Evolutionary conservation across 306 rosid species (phyloP), one percentile per base, ranked within the genome.

Genomic region (Nissolia schottii): DNA sequence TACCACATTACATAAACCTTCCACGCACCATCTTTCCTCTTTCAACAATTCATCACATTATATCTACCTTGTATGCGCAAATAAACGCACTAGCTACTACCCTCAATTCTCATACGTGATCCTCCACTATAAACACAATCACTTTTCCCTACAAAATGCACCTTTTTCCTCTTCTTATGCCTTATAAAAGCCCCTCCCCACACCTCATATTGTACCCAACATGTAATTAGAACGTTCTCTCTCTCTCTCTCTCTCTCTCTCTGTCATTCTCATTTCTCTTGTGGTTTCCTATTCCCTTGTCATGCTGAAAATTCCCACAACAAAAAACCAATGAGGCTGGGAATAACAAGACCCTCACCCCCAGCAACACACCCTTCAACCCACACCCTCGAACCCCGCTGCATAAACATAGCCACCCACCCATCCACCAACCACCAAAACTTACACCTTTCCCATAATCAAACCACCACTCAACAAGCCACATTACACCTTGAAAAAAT

Each of bases 251-350:
- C 20, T 20, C 14, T 73, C 27, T 46, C 57, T 24, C 6, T n/a
- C n/a, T n/a, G n/a, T n/a, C n/a, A n/a, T n/a, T n/a, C n/a, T n/a
- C n/a, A n/a, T n/a, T n/a, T n/a, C n/a, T n/a, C n/a, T n/a, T n/a
- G n/a, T n/a, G n/a, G 59, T 22, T 20, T 50, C 69, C 77, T 22
- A 34, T 12, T 45, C 22, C 7, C 7, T 22, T 18, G 6, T 45
- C 67, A 71, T 43, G 32, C 11, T 28, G 31, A 12, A 14, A 58
- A 28, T 9, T 15, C 15, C 2, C 67, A 45, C 74, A 4, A 27
- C 46, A 8, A 74, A 8, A 74, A n/a, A n/a, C n/a, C 20, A 38
- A 80, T 86, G 87, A 83, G 31, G 64, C 71, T 79, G 2, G 24
- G 22, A 45, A n/a, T 73, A 35, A 18, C 35, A 19, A 79, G 28